These are phyloP conservation scores for Verbena officinalis DNA, from an alignment of 257 asterid genomes.

Conservation along the genomic window DNA sequence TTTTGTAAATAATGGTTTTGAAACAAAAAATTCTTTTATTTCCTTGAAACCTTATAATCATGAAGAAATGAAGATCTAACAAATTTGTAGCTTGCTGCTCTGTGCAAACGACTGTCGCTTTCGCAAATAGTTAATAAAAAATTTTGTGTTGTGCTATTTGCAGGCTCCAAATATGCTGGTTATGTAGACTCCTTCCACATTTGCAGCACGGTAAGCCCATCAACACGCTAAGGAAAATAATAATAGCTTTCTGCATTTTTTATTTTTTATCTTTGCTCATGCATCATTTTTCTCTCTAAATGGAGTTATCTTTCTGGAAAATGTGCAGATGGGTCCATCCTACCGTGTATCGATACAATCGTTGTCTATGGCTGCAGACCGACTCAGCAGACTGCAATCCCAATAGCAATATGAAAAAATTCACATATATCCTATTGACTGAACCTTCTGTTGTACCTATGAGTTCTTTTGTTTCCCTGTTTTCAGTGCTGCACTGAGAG, in stretches of 20 bases:
- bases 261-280: neutral
- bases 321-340: conserved; percentile 88
- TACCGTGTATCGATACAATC: conserved; percentile 79
- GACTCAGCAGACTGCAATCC: conserved; percentile 56
- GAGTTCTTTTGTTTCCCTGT: neutral
- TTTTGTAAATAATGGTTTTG: neutral
- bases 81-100: conserved; percentile 8
- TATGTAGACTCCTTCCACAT: conserved; percentile 84
- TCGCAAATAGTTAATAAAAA: conserved; percentile 20
- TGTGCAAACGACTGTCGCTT: neutral
- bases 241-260: neutral
- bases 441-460: conserved; percentile 35
- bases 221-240: no score
- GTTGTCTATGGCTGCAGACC: conserved; percentile 82
- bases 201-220: conserved; percentile 81
- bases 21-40: neutral
- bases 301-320: conserved; percentile 2
- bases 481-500: conserved; percentile 8
- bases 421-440: conserved; percentile 22
- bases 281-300: conserved; percentile 21
- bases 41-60: neutral
- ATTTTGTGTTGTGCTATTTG: conserved; percentile 19
- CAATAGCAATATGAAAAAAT: conserved; percentile 23
- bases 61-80: neutral
- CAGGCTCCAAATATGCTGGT: conserved; percentile 95